These are phyloP conservation scores for Coemansia sp. DNA, from an alignment of 192 early-diverging fungal species.

Conservation along the genomic window DNA sequence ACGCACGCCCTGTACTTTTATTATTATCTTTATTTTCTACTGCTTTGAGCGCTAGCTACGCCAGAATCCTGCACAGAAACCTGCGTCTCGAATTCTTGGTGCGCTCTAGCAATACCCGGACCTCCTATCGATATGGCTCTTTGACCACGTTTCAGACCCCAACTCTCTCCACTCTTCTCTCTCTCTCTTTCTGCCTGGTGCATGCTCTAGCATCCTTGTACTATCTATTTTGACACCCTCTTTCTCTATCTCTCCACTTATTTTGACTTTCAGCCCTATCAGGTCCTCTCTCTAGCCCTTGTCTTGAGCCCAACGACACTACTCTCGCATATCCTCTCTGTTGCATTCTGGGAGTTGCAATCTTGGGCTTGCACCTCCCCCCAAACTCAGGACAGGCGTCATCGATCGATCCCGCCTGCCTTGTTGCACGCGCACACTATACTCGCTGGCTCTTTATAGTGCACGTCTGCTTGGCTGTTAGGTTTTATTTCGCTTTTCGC, in stretches of 20 bases:
- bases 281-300: neutral
- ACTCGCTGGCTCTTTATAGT: conserved; percentile 44
- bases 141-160: neutral
- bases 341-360: conserved; percentile 3
- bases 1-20: conserved; percentile 13
- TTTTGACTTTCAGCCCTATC: neutral
- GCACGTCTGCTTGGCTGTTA: conserved; percentile 12
- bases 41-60: neutral
- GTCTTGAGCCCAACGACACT: neutral
- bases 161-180: neutral
- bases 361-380: neutral
- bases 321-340: conserved; percentile 6
- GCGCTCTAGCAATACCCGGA: neutral
- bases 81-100: neutral
- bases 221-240: conserved; percentile 3
- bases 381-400: conserved; percentile 2
- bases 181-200: neutral
- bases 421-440: conserved; percentile 36
- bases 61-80: neutral
- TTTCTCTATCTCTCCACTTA: neutral
- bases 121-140: conserved; percentile 7
- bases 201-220: conserved; percentile 14
- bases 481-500: conserved; percentile 7
- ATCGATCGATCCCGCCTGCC: conserved; percentile 8
- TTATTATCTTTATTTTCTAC: neutral